Percentiles rank a stretch among this genome's conserved stretches.
phyloP scores from a whole-genome alignment of 1,284 basidiomycete species.

The Cutaneotrichosporon spelunceum region DNA sequence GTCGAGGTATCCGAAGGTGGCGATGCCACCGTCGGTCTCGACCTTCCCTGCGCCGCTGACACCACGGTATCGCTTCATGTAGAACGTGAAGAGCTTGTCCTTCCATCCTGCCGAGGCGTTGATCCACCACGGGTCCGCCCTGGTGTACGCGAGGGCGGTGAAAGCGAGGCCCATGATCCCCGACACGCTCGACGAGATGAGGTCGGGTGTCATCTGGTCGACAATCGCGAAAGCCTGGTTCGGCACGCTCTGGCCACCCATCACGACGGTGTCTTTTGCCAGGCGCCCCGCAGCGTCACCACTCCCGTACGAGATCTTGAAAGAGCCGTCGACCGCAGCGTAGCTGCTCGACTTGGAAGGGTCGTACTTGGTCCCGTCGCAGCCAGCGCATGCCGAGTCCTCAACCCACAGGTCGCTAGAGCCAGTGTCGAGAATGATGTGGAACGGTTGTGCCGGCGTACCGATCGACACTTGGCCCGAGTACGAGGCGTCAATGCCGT shows the following conservation, averaged over 20 bases:
- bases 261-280: slow-evolving; percentile 67
- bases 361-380: slow-evolving; percentile 24
- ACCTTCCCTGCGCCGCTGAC: slow-evolving; percentile 53
- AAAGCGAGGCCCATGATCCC: slow-evolving; percentile 57
- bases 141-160: slow-evolving; percentile 51
- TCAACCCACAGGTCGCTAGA: slow-evolving; percentile 58
- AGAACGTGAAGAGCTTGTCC: slow-evolving; percentile 72
- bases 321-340: slow-evolving; percentile 30
- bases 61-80: slow-evolving; percentile 71
- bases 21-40: slow-evolving; percentile 68
- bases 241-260: slow-evolving; percentile 72
- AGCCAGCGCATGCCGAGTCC: slow-evolving; percentile 24
- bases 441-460: slow-evolving; percentile 55
- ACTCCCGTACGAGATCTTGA: slow-evolving; percentile 53
- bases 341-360: slow-evolving; percentile 20
- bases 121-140: slow-evolving; percentile 58
- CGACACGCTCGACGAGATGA: slow-evolving; percentile 49
- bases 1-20: slow-evolving; percentile 63
- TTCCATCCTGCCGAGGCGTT: slow-evolving; percentile 59
- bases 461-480: slow-evolving; percentile 47
- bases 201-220: slow-evolving; percentile 41
- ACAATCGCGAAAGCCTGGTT: slow-evolving; percentile 63
- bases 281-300: slow-evolving; percentile 70
- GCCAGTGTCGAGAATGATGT: slow-evolving; percentile 60
- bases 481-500: slow-evolving; percentile 50